phyloP scores from a whole-genome alignment of 2,329 filamentous ascomycete genomes.

The Fusarium staphyleae region DNA sequence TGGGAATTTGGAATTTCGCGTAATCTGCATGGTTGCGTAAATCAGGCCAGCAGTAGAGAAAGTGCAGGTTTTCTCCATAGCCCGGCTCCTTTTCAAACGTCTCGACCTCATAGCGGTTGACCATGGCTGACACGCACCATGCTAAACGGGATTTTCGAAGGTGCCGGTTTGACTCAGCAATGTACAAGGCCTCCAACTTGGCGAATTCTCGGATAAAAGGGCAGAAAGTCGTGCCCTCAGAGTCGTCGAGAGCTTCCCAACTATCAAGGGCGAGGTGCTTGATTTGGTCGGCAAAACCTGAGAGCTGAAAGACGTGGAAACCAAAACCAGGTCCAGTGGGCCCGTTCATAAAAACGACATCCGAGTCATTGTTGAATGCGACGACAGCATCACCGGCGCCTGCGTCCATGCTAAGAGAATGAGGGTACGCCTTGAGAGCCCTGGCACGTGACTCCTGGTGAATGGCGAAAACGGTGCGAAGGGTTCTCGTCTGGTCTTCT shows the following conservation, averaged over 20 bases:
- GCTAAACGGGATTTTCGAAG: slow-evolving; percentile 20
- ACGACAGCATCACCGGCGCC: slow-evolving; percentile 37
- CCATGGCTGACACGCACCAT: slow-evolving; percentile 46
- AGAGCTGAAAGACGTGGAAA: slow-evolving; percentile 30
- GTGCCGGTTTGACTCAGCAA: slow-evolving; percentile 13
- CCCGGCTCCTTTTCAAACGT: slow-evolving; percentile 39
- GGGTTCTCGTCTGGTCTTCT: slow-evolving; percentile 38
- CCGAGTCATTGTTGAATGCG: slow-evolving; percentile 43
- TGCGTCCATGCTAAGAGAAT: slow-evolving; percentile 43
- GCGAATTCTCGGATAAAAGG: slow-evolving; percentile 25
- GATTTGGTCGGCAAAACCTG: slow-evolving; percentile 42
- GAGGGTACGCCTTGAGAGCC: slow-evolving; percentile 43
- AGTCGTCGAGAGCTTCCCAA: slow-evolving; percentile 1
- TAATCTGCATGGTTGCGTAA: slow-evolving; percentile 41
- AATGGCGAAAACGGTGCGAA: slow-evolving; percentile 45
- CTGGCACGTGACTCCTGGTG: slow-evolving; percentile 48
- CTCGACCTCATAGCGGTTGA: slow-evolving; percentile 40
- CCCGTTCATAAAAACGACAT: slow-evolving; percentile 42
- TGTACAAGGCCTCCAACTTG: slow-evolving; percentile 42
- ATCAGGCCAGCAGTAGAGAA: slow-evolving; percentile 47
- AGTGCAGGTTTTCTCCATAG: slow-evolving; percentile 36
- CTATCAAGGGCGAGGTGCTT: slow-evolving; percentile 40
- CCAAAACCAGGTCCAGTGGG: slow-evolving; percentile 4
- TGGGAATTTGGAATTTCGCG: slow-evolving; percentile 37
- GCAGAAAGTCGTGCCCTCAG: not conserved